A percentile compares a stretch with the other conserved stretches of the same genome.
These are phyloP conservation scores for Daldinia bambusicola DNA, from an alignment of 495 filamentous ascomycete genomes.

Conservation along the genomic window DNA sequence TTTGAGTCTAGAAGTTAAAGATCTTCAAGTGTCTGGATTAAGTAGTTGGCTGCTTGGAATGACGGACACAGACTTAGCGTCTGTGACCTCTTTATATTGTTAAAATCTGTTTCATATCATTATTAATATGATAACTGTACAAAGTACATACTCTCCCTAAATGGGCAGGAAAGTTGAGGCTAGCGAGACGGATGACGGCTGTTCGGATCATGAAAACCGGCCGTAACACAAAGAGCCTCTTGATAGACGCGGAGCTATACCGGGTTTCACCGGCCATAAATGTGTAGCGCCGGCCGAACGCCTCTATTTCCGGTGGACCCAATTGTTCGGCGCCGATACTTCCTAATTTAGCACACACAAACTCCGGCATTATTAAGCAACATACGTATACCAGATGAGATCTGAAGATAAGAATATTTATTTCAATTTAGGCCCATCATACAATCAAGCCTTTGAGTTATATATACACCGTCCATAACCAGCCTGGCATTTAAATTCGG, in stretches of 20 bases:
- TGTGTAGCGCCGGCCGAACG: background rate
- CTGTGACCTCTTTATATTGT: background rate
- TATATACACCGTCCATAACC: background rate
- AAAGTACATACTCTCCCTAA: background rate
- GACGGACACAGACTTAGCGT: background rate
- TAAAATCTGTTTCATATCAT: background rate
- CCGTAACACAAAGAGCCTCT: background rate
- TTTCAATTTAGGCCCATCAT: background rate
- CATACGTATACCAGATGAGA: background rate
- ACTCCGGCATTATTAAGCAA: background rate
- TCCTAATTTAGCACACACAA: background rate
- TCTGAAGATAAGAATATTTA: background rate
- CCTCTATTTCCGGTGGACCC: background rate
- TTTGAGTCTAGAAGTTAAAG: background rate
- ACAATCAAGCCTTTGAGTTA: background rate
- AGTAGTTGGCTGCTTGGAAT: background rate
- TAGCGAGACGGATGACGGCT: background rate
- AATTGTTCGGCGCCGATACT: constrained; percentile 4
- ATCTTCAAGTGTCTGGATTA: background rate
- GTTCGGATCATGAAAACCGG: background rate
- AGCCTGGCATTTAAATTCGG: background rate
- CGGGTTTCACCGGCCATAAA: background rate
- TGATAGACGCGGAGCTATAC: background rate
- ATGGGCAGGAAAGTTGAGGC: background rate
- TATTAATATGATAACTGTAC: background rate